These are phyloP conservation scores for Daldinia vernicosa DNA, from an alignment of 495 filamentous ascomycete species.

Conservation along the genomic window DNA sequence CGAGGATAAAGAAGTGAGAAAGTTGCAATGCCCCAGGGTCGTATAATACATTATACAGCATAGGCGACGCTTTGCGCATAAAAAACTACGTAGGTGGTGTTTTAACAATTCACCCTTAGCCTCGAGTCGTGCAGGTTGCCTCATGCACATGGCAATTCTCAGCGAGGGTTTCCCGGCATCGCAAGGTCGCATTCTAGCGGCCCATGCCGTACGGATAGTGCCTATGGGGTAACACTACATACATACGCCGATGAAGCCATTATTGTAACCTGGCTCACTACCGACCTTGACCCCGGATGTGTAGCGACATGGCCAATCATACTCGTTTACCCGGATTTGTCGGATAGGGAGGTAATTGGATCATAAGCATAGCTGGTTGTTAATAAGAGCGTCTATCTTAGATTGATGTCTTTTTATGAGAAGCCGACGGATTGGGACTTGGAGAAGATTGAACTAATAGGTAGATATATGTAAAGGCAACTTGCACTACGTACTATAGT, in stretches of 20 bases:
- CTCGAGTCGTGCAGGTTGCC: neutral
- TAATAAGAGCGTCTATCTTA: neutral
- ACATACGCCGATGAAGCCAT: neutral
- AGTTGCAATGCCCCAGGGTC: neutral
- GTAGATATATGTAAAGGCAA: no score
- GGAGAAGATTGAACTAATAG: no score
- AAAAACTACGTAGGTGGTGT: no score
- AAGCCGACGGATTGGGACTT: no score
- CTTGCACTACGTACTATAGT: no score
- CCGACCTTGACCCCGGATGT: neutral
- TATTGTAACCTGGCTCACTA: neutral
- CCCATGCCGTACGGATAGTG: neutral
- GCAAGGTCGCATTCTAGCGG: slow-evolving; percentile 1
- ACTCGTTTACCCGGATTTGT: neutral
- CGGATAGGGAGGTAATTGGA: neutral
- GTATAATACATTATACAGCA: no score
- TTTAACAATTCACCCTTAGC: neutral
- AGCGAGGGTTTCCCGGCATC: neutral
- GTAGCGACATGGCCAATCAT: neutral
- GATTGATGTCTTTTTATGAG: neutral
- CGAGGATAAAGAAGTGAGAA: neutral
- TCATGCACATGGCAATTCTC: neutral
- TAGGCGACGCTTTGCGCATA: no score
- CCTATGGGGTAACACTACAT: neutral
- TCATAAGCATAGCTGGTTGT: neutral